phyloP scores from a whole-genome alignment of 2,329 filamentous ascomycete genomes.

The Pseudogymnoascus sp. region DNA sequence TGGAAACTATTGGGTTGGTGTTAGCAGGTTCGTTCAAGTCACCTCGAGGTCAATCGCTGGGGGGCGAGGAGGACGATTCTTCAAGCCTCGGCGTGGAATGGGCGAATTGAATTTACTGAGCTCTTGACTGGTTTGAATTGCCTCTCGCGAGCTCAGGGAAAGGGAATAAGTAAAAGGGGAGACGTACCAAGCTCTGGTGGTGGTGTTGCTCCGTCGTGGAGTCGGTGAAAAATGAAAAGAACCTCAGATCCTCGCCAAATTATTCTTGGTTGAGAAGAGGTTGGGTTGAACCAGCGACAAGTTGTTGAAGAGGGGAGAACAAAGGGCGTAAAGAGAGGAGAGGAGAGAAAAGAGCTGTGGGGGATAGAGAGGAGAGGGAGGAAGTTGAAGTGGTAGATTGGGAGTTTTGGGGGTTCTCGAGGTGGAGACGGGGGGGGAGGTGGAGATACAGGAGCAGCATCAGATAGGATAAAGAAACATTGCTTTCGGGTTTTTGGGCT shows the following conservation, averaged over 20 bases:
- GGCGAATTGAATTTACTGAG: neutral
- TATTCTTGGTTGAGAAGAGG: neutral
- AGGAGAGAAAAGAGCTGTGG: slow-evolving; percentile 1
- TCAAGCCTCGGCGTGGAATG: neutral
- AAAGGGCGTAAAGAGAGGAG: neutral
- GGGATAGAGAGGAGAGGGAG: neutral
- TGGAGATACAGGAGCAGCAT: neutral
- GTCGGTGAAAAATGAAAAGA: slow-evolving; percentile 1
- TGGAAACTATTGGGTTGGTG: neutral
- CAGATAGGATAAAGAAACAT: slow-evolving; percentile 3
- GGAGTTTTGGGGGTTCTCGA: neutral
- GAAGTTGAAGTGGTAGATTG: neutral
- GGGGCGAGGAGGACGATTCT: neutral
- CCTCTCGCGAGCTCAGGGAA: neutral
- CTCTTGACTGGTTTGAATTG: neutral
- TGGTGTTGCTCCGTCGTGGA: neutral
- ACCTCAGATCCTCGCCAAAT: neutral
- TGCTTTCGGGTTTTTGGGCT: neutral
- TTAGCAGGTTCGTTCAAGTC: neutral
- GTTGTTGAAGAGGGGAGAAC: neutral
- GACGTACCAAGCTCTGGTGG: neutral
- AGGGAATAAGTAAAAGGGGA: neutral
- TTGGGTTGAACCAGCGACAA: neutral
- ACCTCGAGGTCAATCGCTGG: neutral
- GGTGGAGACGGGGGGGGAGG: neutral